A percentile compares a stretch with the other conserved stretches of the same genome.
Conservation (phyloP, 768 basidiomycete genomes). For the Cubamyces sp. region DNA sequence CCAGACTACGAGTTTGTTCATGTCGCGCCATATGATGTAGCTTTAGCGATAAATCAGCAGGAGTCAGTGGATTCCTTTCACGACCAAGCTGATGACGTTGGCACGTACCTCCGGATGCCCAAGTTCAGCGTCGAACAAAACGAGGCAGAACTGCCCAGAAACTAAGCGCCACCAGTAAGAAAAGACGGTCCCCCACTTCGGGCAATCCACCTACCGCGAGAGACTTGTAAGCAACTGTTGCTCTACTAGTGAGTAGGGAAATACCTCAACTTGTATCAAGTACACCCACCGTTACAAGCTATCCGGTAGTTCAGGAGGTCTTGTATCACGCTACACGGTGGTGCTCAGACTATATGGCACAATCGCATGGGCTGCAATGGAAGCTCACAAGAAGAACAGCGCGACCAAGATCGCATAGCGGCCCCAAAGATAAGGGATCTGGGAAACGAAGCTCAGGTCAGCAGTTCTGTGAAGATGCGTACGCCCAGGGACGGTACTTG, state of each 20-base stretch:
- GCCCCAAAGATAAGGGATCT: slow-evolving; percentile 21
- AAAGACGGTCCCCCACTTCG: background rate
- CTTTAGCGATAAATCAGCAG: background rate
- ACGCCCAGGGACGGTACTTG: background rate
- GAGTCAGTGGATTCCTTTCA: no score
- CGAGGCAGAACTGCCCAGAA: slow-evolving; percentile 16
- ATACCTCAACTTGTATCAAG: background rate
- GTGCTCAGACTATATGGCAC: no score
- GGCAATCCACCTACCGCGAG: background rate
- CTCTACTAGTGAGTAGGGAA: background rate
- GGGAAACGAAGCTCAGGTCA: no score
- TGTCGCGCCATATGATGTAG: slow-evolving; percentile 22
- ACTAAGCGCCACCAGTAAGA: background rate
- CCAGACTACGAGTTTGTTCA: slow-evolving; percentile 17
- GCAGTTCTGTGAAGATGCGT: no score
- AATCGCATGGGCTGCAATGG: background rate
- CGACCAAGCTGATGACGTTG: background rate
- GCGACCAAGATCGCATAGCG: slow-evolving; percentile 14
- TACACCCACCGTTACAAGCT: slow-evolving; percentile 9
- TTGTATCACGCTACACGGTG: background rate
- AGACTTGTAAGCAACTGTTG: slow-evolving; percentile 11
- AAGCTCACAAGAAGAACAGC: slow-evolving; percentile 10
- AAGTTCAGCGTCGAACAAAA: slow-evolving; percentile 18
- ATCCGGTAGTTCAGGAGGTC: background rate
- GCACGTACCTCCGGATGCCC: slow-evolving; percentile 7